phyloP scores from a whole-genome alignment of 2,329 filamentous ascomycete species.

The Rhynchosporium secalis region DNA sequence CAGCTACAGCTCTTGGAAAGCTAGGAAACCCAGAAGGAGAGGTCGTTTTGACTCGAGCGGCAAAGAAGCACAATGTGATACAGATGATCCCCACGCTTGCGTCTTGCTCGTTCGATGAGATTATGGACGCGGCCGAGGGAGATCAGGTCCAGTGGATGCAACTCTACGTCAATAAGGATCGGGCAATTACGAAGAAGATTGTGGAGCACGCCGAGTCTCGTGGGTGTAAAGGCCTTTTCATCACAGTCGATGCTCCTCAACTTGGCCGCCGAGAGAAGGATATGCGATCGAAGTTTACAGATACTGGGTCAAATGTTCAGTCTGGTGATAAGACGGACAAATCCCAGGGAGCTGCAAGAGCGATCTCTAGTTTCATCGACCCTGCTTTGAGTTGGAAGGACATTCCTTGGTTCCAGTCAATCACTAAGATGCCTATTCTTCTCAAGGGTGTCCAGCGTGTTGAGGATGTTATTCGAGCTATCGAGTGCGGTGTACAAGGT shows the following conservation, averaged over 20 bases:
- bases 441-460: slow-evolving; percentile 96
- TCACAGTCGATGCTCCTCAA: slow-evolving; percentile 96
- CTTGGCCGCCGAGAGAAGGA: slow-evolving; percentile 95
- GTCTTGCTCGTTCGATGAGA: slow-evolving; percentile 97
- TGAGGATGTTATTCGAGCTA: slow-evolving; percentile 88
- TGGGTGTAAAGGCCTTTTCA: slow-evolving; percentile 94
- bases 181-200: slow-evolving; percentile 84
- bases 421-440: slow-evolving; percentile 93
- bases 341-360: slow-evolving; percentile 87
- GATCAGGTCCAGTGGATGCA: slow-evolving; percentile 95
- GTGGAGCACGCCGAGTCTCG: slow-evolving; percentile 87
- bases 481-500: slow-evolving; percentile 78
- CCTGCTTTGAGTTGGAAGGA: slow-evolving; percentile 91
- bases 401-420: slow-evolving; percentile 85
- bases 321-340: slow-evolving; percentile 73
- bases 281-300: slow-evolving; percentile 90
- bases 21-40: slow-evolving; percentile 93
- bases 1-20: slow-evolving; percentile 92
- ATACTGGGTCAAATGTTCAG: slow-evolving; percentile 82
- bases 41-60: slow-evolving; percentile 82
- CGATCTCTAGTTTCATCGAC: slow-evolving; percentile 97
- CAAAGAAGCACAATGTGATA: slow-evolving; percentile 82
- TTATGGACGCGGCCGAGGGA: slow-evolving; percentile 77
- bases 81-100: slow-evolving; percentile 99
- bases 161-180: slow-evolving; percentile 92